Conservation (phyloP, 164 flowering plant genomes). For the Houttuynia cordata region DNA sequence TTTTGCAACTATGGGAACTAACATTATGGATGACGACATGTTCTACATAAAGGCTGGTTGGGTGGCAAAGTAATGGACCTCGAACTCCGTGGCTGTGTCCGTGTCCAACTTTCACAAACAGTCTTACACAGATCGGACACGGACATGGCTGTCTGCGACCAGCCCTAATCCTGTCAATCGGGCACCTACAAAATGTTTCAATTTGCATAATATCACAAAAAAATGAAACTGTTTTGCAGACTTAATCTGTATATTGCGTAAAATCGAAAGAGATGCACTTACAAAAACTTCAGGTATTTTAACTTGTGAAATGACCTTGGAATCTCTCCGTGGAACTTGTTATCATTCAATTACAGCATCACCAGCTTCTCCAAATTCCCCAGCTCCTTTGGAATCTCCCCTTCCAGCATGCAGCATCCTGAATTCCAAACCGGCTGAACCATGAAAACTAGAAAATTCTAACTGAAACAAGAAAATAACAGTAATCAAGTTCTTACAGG, state of each 20-base stretch:
- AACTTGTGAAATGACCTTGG: slow-evolving; percentile 57
- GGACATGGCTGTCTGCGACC: too few relatives aligned
- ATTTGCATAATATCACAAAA: not conserved
- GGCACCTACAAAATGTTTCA: slow-evolving; percentile 36
- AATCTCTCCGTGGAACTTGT: slow-evolving; percentile 49
- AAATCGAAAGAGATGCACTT: slow-evolving; percentile 12
- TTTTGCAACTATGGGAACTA: too few relatives aligned
- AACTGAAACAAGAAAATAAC: not conserved
- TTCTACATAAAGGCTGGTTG: too few relatives aligned
- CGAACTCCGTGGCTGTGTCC: too few relatives aligned
- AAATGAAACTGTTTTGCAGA: not conserved
- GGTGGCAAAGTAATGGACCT: too few relatives aligned
- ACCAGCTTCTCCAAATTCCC: slow-evolving; percentile 57
- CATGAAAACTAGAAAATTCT: not conserved
- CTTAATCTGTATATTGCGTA: not conserved
- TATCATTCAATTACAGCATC: slow-evolving; percentile 70
- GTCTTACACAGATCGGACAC: too few relatives aligned
- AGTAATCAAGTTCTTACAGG: slow-evolving; percentile 26
- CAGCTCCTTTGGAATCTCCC: slow-evolving; percentile 61
- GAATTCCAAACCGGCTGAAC: not conserved
- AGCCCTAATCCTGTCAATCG: too few relatives aligned
- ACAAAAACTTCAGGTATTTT: slow-evolving; percentile 67
- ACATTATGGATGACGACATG: too few relatives aligned
- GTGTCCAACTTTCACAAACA: too few relatives aligned
- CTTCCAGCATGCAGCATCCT: slow-evolving; percentile 69